Evolutionary conservation across 106 monocot species (phyloP).

Genomic region (Apostasia shenzhenica): DNA sequence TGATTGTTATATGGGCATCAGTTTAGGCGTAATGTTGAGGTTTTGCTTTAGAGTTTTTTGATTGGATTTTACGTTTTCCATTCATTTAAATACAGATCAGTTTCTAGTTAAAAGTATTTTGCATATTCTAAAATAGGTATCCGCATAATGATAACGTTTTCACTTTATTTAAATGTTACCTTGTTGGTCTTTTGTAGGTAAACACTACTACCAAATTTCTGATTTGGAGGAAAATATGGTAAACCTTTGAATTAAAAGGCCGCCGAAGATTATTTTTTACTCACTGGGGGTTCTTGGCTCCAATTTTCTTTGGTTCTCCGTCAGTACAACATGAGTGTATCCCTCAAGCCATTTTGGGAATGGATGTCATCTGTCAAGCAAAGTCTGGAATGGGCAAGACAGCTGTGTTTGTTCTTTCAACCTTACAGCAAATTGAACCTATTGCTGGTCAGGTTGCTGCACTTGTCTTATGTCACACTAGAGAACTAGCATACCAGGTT

Average conservation of each 20-base stretch:
- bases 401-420: conserved; percentile 95
- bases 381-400: conserved; percentile 99
- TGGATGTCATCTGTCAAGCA: conserved; percentile 99
- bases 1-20: too few species aligned
- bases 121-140: too few species aligned
- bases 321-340: conserved; percentile 99
- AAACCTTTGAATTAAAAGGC: conserved; percentile 81
- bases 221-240: conserved; percentile 74
- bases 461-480: conserved; percentile 89
- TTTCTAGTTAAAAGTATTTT: too few species aligned
- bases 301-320: conserved; percentile 94
- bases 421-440: conserved; percentile 94
- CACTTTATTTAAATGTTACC: too few species aligned
- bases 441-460: conserved; percentile 94
- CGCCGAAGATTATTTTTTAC: conserved; percentile 68
- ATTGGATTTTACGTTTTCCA: too few species aligned
- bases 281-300: conserved; percentile 72
- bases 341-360: conserved; percentile 98
- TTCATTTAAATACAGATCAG: too few species aligned
- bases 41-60: too few species aligned
- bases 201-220: conserved; percentile 47
- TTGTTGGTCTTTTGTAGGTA: conserved; percentile 45
- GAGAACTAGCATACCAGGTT: conserved; percentile 98
- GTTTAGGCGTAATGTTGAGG: too few species aligned
- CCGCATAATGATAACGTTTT: too few species aligned